Evolutionary conservation across 805 yeast species (phyloP), one percentile per base, ranked within the genome.

Genomic region (Blastobotrys chiropterorum): DNA sequence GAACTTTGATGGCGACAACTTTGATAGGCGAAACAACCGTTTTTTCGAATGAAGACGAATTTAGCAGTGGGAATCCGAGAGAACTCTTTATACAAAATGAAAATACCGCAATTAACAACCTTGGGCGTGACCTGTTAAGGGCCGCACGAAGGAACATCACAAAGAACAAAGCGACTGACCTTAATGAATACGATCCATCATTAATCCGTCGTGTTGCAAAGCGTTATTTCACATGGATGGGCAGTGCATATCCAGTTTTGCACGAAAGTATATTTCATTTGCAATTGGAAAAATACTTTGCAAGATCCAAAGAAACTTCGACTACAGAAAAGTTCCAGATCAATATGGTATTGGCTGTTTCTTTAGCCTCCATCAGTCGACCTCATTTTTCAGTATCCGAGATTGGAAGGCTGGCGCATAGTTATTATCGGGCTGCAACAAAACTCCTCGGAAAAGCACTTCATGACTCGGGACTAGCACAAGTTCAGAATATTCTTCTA

Each of bases 161-260:
- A 3, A 31, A 19, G 16, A 46, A 16, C 5, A 21, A 31, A 15
- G 3, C 30, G 3, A 46, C 48, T 46, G 43, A 46, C 26, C 11
- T 46, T 2, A 11, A 26, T 5, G 48, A 40, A 3, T 46, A 46
- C 31, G 43, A 46, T 21, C n/a, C 17, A 14, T n/a, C 15, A 16
- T 31, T 46, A 2, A 14, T 46, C 8, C 16, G 42, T 3, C 48
- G 48, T 14, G 22, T 46, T 20, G 42, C 48, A 3, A 46, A 38
- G 15, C 48, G 48, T 2, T 46, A 46, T 30, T 46, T 46, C 20
- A 34, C 43, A 15, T 46, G 48, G 48, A 46, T 46, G 48, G 38
- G 38, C 15, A 46, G 48, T 22, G 43, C 48, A 17, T 26, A 46
- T 22, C 48, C 48, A 2, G 41, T 46, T 16, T 34, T 46, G n/a